A percentile compares a stretch with the other conserved stretches of the same genome.
These are phyloP conservation scores for Corinectria fuckeliana DNA, from an alignment of 2,329 filamentous ascomycete genomes.

Conservation along the genomic window DNA sequence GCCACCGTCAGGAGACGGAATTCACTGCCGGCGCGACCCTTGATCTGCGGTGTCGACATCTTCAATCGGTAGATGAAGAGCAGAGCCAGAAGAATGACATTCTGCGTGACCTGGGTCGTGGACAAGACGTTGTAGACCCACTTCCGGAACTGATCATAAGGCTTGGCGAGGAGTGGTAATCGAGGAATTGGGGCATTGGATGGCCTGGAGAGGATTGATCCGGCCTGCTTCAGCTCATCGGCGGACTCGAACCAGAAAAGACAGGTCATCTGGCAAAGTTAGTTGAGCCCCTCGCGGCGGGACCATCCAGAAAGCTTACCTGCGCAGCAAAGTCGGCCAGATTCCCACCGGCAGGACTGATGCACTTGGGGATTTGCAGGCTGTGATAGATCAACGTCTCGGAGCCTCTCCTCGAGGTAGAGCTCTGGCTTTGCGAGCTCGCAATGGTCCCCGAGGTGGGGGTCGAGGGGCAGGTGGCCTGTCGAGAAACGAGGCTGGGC, in stretches of 20 bases:
- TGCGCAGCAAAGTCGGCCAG: constrained; percentile 84
- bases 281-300: constrained; percentile 7
- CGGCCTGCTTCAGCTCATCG: constrained; percentile 76
- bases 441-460: constrained; percentile 42
- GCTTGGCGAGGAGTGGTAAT: constrained; percentile 75
- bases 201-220: constrained; percentile 60
- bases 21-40: constrained; percentile 91
- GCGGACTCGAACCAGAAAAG: constrained; percentile 97
- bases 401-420: constrained; percentile 47
- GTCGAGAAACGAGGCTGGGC: constrained; percentile 28
- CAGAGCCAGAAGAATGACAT: constrained; percentile 88
- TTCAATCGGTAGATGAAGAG: constrained; percentile 95
- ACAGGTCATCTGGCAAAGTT: constrained; percentile 76
- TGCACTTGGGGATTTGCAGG: constrained; percentile 76
- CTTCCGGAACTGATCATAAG: constrained; percentile 82
- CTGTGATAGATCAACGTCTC: constrained; percentile 61
- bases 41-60: constrained; percentile 85
- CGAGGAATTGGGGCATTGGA: constrained; percentile 51
- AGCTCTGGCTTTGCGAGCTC: constrained; percentile 39
- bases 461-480: constrained; percentile 47
- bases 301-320: constrained; percentile 54
- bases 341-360: constrained; percentile 77
- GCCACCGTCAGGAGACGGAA: constrained; percentile 92
- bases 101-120: constrained; percentile 95
- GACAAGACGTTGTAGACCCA: constrained; percentile 92